These are phyloP conservation scores for Solanum ossicruentum DNA, from an alignment of 257 asterid species.

Conservation along the genomic window DNA sequence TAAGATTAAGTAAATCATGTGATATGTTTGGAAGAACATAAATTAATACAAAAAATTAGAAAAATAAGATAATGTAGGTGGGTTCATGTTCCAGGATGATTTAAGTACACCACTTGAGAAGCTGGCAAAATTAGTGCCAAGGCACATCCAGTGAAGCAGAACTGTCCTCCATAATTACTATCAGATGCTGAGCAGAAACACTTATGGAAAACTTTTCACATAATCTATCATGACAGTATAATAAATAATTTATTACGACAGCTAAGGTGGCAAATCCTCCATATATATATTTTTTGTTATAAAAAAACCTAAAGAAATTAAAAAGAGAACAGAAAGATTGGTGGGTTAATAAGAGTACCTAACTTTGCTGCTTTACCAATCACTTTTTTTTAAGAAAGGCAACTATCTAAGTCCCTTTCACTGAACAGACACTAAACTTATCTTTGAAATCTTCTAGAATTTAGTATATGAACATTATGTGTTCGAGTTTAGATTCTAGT, in stretches of 20 bases:
- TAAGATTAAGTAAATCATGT: not conserved
- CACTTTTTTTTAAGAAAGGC: not conserved
- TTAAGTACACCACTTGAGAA: not conserved
- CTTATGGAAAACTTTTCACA: not conserved
- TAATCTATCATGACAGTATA: too few species aligned
- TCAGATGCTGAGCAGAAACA: not conserved
- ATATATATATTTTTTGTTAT: not conserved
- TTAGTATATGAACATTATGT: not conserved
- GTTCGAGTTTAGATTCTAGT: not conserved
- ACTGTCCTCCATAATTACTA: conserved; percentile 4
- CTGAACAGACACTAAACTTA: not conserved
- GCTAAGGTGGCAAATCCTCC: not conserved
- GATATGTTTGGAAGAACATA: not conserved
- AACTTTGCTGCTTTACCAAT: not conserved
- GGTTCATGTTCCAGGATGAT: not conserved
- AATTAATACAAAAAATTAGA: not conserved
- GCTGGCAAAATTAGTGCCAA: conserved; percentile 1
- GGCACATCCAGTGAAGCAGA: conserved; percentile 5
- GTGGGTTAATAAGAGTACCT: not conserved
- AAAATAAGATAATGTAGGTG: not conserved
- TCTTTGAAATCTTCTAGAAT: not conserved
- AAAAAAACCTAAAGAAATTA: not conserved
- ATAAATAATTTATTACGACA: not conserved
- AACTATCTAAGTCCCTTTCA: not conserved
- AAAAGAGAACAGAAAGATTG: not conserved